Evolutionary conservation across 2,329 filamentous ascomycete genomes (phyloP).

Genomic region (Scleromitrula shiraiana): DNA sequence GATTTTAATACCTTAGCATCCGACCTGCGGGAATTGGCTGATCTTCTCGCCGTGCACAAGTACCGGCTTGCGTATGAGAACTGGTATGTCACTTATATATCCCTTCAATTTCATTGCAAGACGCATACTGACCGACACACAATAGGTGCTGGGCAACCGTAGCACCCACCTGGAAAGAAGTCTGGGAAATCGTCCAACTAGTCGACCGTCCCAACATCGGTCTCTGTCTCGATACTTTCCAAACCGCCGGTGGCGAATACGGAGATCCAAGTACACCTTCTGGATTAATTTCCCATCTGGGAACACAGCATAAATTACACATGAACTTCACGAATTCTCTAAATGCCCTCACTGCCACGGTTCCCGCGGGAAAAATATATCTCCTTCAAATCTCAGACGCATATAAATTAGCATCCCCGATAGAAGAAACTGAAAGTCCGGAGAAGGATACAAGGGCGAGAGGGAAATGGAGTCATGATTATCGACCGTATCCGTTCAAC

Average conservation of each 20-base stretch:
- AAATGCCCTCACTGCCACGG: slow-evolving; percentile 43
- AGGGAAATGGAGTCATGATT: slow-evolving; percentile 64
- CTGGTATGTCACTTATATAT: slow-evolving; percentile 42
- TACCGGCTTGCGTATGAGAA: slow-evolving; percentile 69
- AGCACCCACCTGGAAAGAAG: slow-evolving; percentile 59
- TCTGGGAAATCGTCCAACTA: slow-evolving; percentile 58
- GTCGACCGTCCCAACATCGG: slow-evolving; percentile 61
- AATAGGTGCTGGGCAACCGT: slow-evolving; percentile 63
- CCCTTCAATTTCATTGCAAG: too few relatives aligned
- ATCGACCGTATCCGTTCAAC: slow-evolving; percentile 59
- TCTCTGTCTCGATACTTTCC: slow-evolving; percentile 71
- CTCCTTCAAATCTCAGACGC: slow-evolving; percentile 69
- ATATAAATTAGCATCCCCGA: slow-evolving; percentile 51
- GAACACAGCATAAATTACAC: slow-evolving; percentile 36
- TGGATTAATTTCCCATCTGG: slow-evolving; percentile 45
- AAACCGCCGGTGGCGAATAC: slow-evolving; percentile 65
- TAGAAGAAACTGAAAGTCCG: slow-evolving; percentile 33
- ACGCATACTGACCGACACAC: neutral
- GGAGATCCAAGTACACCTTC: slow-evolving; percentile 59
- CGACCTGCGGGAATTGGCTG: slow-evolving; percentile 58
- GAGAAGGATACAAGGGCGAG: slow-evolving; percentile 49
- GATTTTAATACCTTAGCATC: slow-evolving; percentile 39
- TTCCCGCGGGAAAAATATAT: slow-evolving; percentile 65
- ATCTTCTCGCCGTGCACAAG: slow-evolving; percentile 48
- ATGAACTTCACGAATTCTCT: slow-evolving; percentile 46